Conservation (phyloP, 306 rosid species). For the Trifolium dubium region DNA sequence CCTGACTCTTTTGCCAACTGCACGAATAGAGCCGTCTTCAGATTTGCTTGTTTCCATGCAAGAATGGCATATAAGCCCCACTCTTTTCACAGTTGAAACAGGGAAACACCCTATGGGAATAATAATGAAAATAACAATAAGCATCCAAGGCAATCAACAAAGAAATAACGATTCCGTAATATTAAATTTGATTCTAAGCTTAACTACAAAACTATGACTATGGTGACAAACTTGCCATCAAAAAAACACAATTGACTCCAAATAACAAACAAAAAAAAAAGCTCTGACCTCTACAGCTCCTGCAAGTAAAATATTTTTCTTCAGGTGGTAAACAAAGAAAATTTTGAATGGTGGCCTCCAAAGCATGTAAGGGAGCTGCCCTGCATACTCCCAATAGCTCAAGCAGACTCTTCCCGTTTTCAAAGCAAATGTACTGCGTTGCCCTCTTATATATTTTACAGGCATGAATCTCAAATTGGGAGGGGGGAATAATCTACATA, state of each 20-base stretch:
- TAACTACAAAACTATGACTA: constrained; percentile 14
- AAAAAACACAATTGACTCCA: constrained; percentile 22
- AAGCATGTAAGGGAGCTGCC: constrained; percentile 64
- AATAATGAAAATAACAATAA: constrained; percentile 9
- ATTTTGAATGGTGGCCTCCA: constrained; percentile 86
- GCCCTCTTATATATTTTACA: constrained; percentile 91
- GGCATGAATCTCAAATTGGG: constrained; percentile 98
- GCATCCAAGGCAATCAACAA: constrained; percentile 32
- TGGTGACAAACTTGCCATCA: constrained; percentile 32
- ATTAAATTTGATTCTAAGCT: constrained; percentile 7
- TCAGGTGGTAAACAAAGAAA: constrained; percentile 67
- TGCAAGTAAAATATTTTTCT: constrained; percentile 77
- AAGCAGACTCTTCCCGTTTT: constrained; percentile 91
- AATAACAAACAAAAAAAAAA: constrained; percentile 20
- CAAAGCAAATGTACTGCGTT: constrained; percentile 91
- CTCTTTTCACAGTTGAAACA: constrained; percentile 65
- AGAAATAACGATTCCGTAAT: background rate
- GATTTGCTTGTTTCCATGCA: constrained; percentile 65
- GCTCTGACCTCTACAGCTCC: constrained; percentile 80
- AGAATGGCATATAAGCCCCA: constrained; percentile 76
- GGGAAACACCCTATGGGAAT: constrained; percentile 69
- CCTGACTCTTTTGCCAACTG: constrained; percentile 62
- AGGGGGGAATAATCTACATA: constrained; percentile 83
- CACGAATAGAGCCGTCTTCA: constrained; percentile 47
- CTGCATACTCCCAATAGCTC: constrained; percentile 87